phyloP scores from a whole-genome alignment of 129 eudicot genomes.

The Lonicera japonica region DNA sequence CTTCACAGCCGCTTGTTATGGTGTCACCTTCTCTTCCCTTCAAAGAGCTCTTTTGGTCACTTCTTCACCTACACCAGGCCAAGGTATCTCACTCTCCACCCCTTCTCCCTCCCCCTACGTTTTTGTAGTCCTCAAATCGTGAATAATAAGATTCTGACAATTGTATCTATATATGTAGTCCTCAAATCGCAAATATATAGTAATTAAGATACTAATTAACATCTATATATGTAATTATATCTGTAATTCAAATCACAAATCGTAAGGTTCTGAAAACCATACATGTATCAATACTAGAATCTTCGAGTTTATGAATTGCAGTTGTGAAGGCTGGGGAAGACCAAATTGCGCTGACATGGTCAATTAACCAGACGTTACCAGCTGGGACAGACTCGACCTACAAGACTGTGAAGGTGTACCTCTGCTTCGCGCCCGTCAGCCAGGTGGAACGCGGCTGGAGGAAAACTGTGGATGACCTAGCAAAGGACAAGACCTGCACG shows the following conservation, averaged over 20 bases:
- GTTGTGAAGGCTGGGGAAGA: slow-evolving; percentile 55
- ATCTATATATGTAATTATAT: not conserved
- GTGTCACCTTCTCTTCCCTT: slow-evolving; percentile 41
- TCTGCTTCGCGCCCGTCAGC: slow-evolving; percentile 62
- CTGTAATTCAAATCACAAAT: too few relatives aligned
- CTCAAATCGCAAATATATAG: too few relatives aligned
- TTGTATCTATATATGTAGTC: too few relatives aligned
- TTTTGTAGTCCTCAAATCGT: too few relatives aligned
- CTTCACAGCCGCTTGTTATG: slow-evolving; percentile 27
- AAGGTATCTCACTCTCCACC: slow-evolving; percentile 24
- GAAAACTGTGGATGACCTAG: slow-evolving; percentile 33
- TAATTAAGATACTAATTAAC: too few relatives aligned
- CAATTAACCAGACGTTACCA: slow-evolving; percentile 27
- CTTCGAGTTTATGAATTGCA: slow-evolving; percentile 15
- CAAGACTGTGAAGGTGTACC: slow-evolving; percentile 52
- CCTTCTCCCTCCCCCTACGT: not conserved
- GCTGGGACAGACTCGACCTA: slow-evolving; percentile 40
- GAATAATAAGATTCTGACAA: too few relatives aligned
- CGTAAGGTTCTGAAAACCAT: too few relatives aligned
- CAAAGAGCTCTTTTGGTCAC: slow-evolving; percentile 28
- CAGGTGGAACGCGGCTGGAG: slow-evolving; percentile 68
- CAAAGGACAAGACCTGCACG: slow-evolving; percentile 67
- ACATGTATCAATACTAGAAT: not conserved
- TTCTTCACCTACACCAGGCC: slow-evolving; percentile 28
- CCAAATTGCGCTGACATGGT: slow-evolving; percentile 49